Percentiles rank a stretch among this genome's conserved stretches.
These are phyloP conservation scores for Caryopteris hybrid DNA, from an alignment of 305 asterid species.

Conservation along the genomic window DNA sequence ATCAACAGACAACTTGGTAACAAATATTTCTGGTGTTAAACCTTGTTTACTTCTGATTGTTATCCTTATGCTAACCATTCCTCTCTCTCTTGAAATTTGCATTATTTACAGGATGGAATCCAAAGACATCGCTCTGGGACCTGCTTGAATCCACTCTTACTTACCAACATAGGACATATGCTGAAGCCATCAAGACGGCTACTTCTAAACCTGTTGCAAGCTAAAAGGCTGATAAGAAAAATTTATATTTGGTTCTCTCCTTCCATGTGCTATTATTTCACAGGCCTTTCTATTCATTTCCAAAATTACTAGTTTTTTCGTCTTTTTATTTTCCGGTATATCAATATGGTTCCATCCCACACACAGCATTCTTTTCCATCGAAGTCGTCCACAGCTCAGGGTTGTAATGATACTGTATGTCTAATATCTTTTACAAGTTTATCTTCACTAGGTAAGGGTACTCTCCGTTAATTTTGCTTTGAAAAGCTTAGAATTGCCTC, in stretches of 20 bases:
- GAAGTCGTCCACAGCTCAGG: slow-evolving; percentile 16
- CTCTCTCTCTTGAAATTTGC: background rate
- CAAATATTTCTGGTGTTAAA: background rate
- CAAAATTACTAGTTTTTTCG: slow-evolving; percentile 6
- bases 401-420: slow-evolving; percentile 31
- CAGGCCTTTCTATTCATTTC: slow-evolving; percentile 24
- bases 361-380: slow-evolving; percentile 17
- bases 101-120: slow-evolving; percentile 53
- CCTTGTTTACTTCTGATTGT: background rate
- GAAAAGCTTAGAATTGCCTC: slow-evolving; percentile 9
- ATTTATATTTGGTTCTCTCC: background rate
- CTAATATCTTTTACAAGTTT: slow-evolving; percentile 25
- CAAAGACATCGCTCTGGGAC: slow-evolving; percentile 74
- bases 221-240: slow-evolving; percentile 6
- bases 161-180: slow-evolving; percentile 70
- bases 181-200: slow-evolving; percentile 66
- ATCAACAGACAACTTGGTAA: slow-evolving; percentile 72
- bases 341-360: slow-evolving; percentile 24
- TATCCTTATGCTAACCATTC: background rate
- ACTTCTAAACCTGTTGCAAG: slow-evolving; percentile 49
- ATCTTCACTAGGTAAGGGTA: background rate
- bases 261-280: slow-evolving; percentile 10
- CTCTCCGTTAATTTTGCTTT: slow-evolving; percentile 27
- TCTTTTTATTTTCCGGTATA: slow-evolving; percentile 2
- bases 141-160: slow-evolving; percentile 77